phyloP scores from a whole-genome alignment of 202 grass and related monocot genomes.

The Elaeis oleifera region DNA sequence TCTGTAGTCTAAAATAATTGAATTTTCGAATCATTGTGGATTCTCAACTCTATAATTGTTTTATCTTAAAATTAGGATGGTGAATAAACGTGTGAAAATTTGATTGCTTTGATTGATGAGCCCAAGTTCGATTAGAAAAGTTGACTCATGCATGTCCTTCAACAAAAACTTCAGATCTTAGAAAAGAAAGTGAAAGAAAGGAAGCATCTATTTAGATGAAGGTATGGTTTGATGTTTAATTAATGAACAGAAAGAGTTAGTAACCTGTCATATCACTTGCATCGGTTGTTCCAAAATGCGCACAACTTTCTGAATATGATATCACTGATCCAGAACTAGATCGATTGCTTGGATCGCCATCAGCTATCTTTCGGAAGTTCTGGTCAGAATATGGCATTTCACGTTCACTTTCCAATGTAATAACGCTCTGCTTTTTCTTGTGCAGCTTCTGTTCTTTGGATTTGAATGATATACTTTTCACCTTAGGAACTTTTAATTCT shows the following conservation, averaged over 20 bases:
- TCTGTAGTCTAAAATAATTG: no score
- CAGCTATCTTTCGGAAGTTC: conserved; percentile 74
- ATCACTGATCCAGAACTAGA: conserved; percentile 86
- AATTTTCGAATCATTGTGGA: no score
- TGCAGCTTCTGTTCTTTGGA: conserved; percentile 33
- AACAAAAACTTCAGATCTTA: no score
- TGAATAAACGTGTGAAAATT: no score
- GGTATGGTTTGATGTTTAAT: no score
- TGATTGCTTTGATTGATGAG: no score
- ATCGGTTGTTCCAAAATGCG: conserved; percentile 59
- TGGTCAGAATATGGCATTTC: conserved; percentile 56
- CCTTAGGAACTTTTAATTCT: conserved; percentile 46
- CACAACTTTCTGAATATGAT: conserved; percentile 85
- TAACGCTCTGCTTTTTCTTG: conserved; percentile 47
- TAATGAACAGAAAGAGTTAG: conserved; percentile 12
- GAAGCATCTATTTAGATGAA: no score
- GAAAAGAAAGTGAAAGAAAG: no score
- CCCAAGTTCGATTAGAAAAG: no score
- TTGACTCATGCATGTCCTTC: no score
- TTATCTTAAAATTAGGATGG: no score
- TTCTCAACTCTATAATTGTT: no score
- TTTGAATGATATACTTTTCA: conserved; percentile 37
- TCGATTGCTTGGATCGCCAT: conserved; percentile 50
- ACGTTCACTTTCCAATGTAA: conserved; percentile 33
- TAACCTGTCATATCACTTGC: conserved; percentile 71